These are phyloP conservation scores for Saprolegnia parasitica DNA, from an alignment of 352 stramenopile species.

Conservation along the genomic window DNA sequence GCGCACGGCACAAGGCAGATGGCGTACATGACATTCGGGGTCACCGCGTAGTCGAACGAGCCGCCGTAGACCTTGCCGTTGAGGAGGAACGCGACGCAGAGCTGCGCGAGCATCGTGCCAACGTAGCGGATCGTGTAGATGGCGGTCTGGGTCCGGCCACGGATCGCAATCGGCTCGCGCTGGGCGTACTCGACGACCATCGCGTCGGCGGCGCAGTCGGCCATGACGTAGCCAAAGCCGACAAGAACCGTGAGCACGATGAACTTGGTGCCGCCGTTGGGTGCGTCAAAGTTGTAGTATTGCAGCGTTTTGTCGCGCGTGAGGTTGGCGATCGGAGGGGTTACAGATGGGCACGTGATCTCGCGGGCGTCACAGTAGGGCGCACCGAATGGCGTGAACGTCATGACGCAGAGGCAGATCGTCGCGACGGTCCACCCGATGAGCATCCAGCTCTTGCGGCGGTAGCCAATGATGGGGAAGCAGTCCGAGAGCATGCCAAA, in stretches of 20 bases:
- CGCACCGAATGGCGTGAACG: conserved; percentile 34
- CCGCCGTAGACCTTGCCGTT: conserved; percentile 32
- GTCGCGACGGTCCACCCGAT: conserved; percentile 37
- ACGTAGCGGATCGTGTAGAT: conserved; percentile 40
- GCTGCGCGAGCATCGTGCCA: conserved; percentile 39
- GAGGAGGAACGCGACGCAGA: conserved; percentile 29
- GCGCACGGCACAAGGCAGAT: conserved; percentile 32
- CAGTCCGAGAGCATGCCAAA: conserved; percentile 39
- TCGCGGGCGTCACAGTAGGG: conserved; percentile 36
- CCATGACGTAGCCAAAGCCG: conserved; percentile 44
- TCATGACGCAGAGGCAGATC: conserved; percentile 39
- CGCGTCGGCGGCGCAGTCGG: conserved; percentile 33
- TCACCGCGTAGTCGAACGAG: conserved; percentile 29
- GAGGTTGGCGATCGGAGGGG: background rate
- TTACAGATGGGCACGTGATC: too few relatives aligned
- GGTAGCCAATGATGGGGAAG: conserved; percentile 37
- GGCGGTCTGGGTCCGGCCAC: conserved; percentile 36
- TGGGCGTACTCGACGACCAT: conserved; percentile 38
- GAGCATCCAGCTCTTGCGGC: conserved; percentile 40
- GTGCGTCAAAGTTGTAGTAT: conserved; percentile 35
- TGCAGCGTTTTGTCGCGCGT: background rate
- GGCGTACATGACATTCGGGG: conserved; percentile 32
- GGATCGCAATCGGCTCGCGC: conserved; percentile 33
- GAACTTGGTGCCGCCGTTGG: conserved; percentile 40
- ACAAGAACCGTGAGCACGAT: conserved; percentile 54